Evolutionary conservation across 495 filamentous ascomycete genomes (phyloP).

Genomic region (Xylaria bambusicola): DNA sequence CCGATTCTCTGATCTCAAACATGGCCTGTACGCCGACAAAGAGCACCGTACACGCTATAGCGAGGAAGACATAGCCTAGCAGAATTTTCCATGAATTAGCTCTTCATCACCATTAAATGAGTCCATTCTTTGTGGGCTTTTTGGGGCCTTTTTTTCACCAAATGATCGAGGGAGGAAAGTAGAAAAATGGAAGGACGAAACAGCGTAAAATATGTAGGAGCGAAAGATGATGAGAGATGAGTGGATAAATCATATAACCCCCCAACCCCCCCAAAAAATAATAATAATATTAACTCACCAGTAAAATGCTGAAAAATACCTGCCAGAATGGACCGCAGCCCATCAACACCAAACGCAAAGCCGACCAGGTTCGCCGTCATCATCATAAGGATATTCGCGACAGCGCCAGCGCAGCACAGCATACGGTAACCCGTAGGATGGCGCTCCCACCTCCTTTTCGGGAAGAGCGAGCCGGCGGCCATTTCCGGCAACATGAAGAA

Average conservation of each 20-base stretch:
- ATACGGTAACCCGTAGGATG: constrained; percentile 71
- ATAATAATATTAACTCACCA: constrained; percentile 43
- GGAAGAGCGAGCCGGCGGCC: constrained; percentile 69
- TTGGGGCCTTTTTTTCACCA: no score
- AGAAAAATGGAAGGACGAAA: no score
- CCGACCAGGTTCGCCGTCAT: constrained; percentile 93
- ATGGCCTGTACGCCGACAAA: constrained; percentile 92
- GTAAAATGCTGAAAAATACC: constrained; percentile 74
- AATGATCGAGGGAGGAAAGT: no score
- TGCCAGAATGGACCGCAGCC: constrained; percentile 70
- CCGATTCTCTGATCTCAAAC: constrained; percentile 90
- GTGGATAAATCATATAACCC: background rate
- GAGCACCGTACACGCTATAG: constrained; percentile 65
- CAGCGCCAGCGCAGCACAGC: constrained; percentile 81
- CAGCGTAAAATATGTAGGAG: background rate
- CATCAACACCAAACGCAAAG: constrained; percentile 90
- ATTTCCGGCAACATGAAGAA: constrained; percentile 92
- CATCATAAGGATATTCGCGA: constrained; percentile 91
- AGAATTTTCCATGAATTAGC: constrained; percentile 10
- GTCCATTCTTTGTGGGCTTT: no score
- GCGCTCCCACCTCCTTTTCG: constrained; percentile 65
- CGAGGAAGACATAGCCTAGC: constrained; percentile 70
- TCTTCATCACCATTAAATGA: no score
- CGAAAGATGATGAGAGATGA: background rate
- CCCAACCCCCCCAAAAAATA: no score